phyloP scores from a whole-genome alignment of 495 filamentous ascomycete species.

The Bacidia rubella region DNA sequence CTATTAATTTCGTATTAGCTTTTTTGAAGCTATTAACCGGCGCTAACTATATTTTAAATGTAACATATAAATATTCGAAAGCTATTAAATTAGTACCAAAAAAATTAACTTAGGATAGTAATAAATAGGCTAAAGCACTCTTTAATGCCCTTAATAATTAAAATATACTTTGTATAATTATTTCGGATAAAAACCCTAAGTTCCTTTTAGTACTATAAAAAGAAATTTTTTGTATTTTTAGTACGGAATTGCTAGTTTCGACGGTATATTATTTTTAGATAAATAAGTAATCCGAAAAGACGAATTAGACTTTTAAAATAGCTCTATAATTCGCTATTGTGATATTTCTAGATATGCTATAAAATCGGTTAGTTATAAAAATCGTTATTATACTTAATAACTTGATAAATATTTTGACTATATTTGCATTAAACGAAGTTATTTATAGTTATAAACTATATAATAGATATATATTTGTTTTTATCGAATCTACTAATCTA shows the following conservation, averaged over 20 bases:
- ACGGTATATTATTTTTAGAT: neutral
- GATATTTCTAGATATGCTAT: neutral
- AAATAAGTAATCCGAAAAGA: neutral
- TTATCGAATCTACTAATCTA: neutral
- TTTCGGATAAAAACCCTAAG: neutral
- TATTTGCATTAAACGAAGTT: neutral
- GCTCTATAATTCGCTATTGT: no score
- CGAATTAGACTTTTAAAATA: neutral
- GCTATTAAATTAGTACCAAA: neutral
- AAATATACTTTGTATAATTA: neutral
- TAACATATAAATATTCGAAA: conserved; percentile 2
- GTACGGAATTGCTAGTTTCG: neutral
- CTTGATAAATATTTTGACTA: neutral
- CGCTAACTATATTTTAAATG: neutral
- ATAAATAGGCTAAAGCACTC: neutral
- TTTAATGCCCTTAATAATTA: neutral
- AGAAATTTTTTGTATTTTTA: neutral
- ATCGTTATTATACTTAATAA: neutral
- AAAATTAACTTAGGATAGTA: conserved; percentile 1
- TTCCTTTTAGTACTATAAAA: neutral
- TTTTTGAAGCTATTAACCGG: conserved; percentile 1
- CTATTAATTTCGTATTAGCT: neutral
- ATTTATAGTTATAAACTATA: neutral
- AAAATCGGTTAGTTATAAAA: neutral
- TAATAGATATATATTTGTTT: neutral